These are phyloP conservation scores for Paramyrothecium sp. DNA, from an alignment of 2,329 filamentous ascomycete species.

Conservation along the genomic window DNA sequence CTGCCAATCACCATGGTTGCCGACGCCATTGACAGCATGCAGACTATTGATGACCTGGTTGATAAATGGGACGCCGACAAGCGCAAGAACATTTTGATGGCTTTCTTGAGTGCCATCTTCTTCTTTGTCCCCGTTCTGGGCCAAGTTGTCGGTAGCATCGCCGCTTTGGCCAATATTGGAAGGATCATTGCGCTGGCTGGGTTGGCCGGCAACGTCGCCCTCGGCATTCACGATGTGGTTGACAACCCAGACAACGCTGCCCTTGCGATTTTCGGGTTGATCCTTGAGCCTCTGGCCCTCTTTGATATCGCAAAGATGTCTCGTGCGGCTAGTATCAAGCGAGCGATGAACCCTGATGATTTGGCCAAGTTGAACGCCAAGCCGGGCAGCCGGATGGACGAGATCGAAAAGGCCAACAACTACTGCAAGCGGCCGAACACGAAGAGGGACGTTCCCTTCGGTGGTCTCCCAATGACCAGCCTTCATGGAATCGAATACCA, in stretches of 20 bases:
- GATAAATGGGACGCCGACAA: constrained; percentile 3
- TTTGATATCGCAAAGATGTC: constrained; percentile 7
- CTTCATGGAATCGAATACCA: not conserved
- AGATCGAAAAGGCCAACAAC: not conserved
- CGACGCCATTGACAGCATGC: not conserved
- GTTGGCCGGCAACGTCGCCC: constrained; percentile 3
- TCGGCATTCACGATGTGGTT: constrained; percentile 14
- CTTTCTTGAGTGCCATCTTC: constrained; percentile 1
- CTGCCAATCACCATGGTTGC: not conserved
- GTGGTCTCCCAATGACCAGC: not conserved
- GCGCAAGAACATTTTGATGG: constrained; percentile 1
- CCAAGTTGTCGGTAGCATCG: constrained; percentile 2
- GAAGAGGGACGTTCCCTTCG: not conserved
- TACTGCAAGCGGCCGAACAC: not conserved
- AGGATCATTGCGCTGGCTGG: not conserved
- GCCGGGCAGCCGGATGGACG: not conserved
- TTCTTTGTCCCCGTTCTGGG: constrained; percentile 3
- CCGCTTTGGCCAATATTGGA: not conserved
- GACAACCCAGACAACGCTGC: constrained; percentile 10
- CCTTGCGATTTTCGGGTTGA: constrained; percentile 12
- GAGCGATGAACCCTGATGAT: not conserved
- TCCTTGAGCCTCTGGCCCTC: constrained; percentile 13
- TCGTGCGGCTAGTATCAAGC: not conserved
- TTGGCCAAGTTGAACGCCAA: not conserved
- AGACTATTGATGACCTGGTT: not conserved